These are phyloP conservation scores for Trichocomaceae sp. DNA, from an alignment of 2,329 filamentous ascomycete species.

Conservation along the genomic window DNA sequence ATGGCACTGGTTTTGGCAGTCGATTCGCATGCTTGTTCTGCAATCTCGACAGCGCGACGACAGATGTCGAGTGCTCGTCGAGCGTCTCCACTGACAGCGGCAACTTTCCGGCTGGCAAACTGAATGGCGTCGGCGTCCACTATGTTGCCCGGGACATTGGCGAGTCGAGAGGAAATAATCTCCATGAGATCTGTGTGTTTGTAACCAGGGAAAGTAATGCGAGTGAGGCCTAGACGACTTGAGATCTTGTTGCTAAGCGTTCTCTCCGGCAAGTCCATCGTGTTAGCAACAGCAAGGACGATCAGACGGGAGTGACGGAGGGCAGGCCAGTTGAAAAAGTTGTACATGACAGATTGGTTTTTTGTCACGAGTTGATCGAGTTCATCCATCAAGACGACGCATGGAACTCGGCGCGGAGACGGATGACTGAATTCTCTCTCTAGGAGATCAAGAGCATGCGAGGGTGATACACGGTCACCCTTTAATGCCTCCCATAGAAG, in stretches of 20 bases:
- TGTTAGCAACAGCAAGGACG: slow-evolving; percentile 95
- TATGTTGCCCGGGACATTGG: slow-evolving; percentile 79
- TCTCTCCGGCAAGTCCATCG: slow-evolving; percentile 94
- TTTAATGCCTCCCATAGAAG: slow-evolving; percentile 94
- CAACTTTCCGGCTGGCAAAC: slow-evolving; percentile 93
- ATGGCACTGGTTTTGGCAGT: slow-evolving; percentile 15
- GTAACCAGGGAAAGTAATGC: slow-evolving; percentile 96
- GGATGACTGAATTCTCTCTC: slow-evolving; percentile 91
- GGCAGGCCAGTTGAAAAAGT: slow-evolving; percentile 99
- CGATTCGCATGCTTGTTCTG: slow-evolving; percentile 62
- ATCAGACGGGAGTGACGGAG: slow-evolving; percentile 86
- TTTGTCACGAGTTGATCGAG: slow-evolving; percentile 95
- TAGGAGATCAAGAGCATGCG: slow-evolving; percentile 82
- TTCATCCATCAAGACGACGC: slow-evolving; percentile 97
- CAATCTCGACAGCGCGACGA: slow-evolving; percentile 86
- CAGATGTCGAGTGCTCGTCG: slow-evolving; percentile 91
- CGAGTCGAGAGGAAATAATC: slow-evolving; percentile 90
- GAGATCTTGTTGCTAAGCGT: slow-evolving; percentile 98
- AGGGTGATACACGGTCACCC: slow-evolving; percentile 83
- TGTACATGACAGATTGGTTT: slow-evolving; percentile 99
- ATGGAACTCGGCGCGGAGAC: slow-evolving; percentile 82
- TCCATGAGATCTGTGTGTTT: slow-evolving; percentile 95
- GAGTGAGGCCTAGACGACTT: slow-evolving; percentile 77
- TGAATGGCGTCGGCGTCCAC: slow-evolving; percentile 91
- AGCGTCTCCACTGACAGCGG: slow-evolving; percentile 90